Evolutionary conservation across 352 stramenopile genomes (phyloP), one percentile per base, ranked within the genome.

Genomic region (Phytophthora vignae): DNA sequence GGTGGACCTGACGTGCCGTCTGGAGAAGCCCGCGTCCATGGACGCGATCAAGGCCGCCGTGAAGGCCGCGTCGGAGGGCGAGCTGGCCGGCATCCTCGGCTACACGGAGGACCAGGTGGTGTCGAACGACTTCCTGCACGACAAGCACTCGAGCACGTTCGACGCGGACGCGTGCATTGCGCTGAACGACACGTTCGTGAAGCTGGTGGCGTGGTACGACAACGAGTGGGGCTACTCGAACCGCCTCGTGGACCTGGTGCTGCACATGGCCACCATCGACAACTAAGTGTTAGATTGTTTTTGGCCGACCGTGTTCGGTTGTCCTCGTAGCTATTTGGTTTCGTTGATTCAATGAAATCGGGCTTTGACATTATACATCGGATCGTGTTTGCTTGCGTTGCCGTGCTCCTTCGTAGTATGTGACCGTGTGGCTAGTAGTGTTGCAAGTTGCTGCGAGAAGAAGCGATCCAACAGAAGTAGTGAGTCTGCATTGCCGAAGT

Each of bases 151-250:
- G 65, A 65, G 55, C 54, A 77, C 56, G 38, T 78, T 81, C 54
- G 74, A 81, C 40, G 74, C 71, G 21, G 55, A 67, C 31, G 71
- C 71, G 10, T 67, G 71, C 44, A 77, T 77, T 55, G 71, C 65
- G 67, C 94, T 99, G 70, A 99, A 98, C 76, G 90, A 97, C 71
- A 90, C 97, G 81, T 99, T 99, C 77, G 96, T 99, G 69, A 99
- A 99, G 97, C 90, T 99, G 73, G 91, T 99, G 56, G 95, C 96
- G 65, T 99, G 97, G 97, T 99, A 99, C 84, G 98, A 99, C 90
- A 99, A 99, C 92, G 98, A 99, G 85, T 99, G 95, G 87, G 98
- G 98, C 73, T 99, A 99, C 96, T 98, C 88, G 71, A 92, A 91
- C 91, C 96, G 97, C 86, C 87, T 99, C 66, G 85, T 99, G 77